Conservation (phyloP, 768 basidiomycete genomes). For the Boletus fagicola region DNA sequence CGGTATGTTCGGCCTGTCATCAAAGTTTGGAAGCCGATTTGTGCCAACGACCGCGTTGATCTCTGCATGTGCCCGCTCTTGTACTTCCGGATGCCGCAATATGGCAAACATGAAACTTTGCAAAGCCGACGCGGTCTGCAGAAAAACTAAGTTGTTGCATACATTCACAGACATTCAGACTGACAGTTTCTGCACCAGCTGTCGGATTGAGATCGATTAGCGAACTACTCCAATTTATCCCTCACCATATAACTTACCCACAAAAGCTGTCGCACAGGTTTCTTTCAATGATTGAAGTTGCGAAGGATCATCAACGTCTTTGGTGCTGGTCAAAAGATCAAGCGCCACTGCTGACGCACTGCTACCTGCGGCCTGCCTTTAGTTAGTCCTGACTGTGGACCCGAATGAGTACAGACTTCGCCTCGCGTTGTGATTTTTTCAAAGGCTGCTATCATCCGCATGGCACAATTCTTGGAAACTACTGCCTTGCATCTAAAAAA, state of each 20-base stretch:
- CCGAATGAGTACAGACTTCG: not conserved
- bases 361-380: conserved; percentile 12
- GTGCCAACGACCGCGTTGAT: conserved; percentile 30
- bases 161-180: not conserved
- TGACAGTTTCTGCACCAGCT: conserved; percentile 24
- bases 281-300: conserved; percentile 14
- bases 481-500: conserved; percentile 28
- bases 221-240: not conserved
- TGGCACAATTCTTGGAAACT: conserved; percentile 3
- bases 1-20: conserved; percentile 24
- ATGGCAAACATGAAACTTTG: conserved; percentile 35
- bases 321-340: conserved; percentile 5
- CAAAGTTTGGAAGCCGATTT: conserved; percentile 26
- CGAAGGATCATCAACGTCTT: conserved; percentile 4
- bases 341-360: conserved; percentile 12
- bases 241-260: not conserved
- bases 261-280: conserved; percentile 11
- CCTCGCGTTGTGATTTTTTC: conserved; percentile 19
- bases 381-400: not conserved
- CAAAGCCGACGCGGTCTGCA: conserved; percentile 9
- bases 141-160: not conserved
- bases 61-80: conserved; percentile 31
- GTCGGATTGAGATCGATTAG: not conserved
- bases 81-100: conserved; percentile 31
- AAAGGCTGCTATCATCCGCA: conserved; percentile 17